Evolutionary conservation across 78 protist species (phyloP).

Genomic region (Dictyostelium firmibasis): DNA sequence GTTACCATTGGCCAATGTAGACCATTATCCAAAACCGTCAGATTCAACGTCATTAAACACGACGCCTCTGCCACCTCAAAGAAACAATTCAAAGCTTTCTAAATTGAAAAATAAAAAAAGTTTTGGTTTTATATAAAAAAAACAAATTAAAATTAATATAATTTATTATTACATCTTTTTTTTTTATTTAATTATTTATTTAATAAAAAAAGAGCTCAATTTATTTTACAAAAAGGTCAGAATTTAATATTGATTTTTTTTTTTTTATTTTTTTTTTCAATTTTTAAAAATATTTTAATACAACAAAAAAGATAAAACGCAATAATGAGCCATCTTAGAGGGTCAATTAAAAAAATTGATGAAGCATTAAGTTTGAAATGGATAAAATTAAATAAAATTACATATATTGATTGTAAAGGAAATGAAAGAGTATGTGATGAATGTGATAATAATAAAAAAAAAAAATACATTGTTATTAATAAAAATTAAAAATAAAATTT

Average conservation of each 20-base stretch:
- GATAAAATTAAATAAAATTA: conserved; percentile 20
- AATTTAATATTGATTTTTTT: background rate
- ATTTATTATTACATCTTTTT: background rate
- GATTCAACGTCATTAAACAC: conserved; percentile 98
- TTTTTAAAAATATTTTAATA: background rate
- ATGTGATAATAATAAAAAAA: no score
- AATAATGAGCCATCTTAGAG: background rate
- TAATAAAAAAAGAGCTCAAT: background rate
- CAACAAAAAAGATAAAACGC: background rate
- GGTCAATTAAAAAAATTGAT: conserved; percentile 7
- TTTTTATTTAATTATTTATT: background rate
- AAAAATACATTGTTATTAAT: background rate
- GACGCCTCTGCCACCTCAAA: conserved; percentile 12
- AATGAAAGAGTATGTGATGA: background rate
- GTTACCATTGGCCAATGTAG: conserved; percentile 98
- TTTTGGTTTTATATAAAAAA: background rate
- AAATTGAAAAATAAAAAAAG: conserved; percentile 1
- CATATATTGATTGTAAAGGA: conserved; percentile 25
- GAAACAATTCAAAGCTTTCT: conserved; percentile 70
- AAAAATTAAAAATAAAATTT: no score
- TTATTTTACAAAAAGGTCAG: no score
- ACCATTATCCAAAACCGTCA: conserved; percentile 98
- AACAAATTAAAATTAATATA: background rate
- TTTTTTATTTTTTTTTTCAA: background rate
- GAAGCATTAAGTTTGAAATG: conserved; percentile 18